phyloP scores from a whole-genome alignment of 768 basidiomycete species.

The Multifurca ochricompacta region DNA sequence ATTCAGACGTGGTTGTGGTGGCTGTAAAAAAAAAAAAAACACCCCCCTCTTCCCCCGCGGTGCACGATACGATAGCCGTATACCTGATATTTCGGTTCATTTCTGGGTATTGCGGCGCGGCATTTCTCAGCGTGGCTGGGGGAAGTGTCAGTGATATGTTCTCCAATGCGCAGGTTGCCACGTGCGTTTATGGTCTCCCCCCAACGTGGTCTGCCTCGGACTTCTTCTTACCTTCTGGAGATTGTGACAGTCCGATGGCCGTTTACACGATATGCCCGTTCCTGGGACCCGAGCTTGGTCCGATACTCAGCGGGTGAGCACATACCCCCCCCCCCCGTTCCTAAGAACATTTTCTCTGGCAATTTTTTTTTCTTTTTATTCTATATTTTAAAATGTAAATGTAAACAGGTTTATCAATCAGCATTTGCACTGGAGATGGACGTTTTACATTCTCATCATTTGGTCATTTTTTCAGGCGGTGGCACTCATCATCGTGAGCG shows the following conservation, averaged over 20 bases:
- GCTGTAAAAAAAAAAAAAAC: too few species aligned
- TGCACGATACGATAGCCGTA: constrained; percentile 34
- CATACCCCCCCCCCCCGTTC: background rate
- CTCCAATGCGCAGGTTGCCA: constrained; percentile 46
- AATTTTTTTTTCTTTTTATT: too few species aligned
- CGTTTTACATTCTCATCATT: constrained; percentile 59
- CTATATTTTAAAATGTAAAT: background rate
- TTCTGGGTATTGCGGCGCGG: constrained; percentile 45
- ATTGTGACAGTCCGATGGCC: constrained; percentile 44
- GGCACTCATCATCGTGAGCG: constrained; percentile 44
- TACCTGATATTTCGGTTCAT: constrained; percentile 57
- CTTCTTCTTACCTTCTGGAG: background rate
- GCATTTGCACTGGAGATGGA: constrained; percentile 67
- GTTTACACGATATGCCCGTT: constrained; percentile 49
- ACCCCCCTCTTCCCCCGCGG: too few species aligned
- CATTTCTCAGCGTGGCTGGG: constrained; percentile 56
- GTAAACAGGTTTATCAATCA: constrained; percentile 24
- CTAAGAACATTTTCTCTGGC: background rate
- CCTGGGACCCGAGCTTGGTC: constrained; percentile 49
- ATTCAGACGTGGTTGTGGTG: too few species aligned
- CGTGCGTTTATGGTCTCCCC: constrained; percentile 33
- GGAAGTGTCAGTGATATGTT: constrained; percentile 56
- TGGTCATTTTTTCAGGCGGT: constrained; percentile 55
- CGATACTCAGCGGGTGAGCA: constrained; percentile 50
- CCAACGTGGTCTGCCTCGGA: background rate